These are phyloP conservation scores for Boletus eberwhitei DNA, from an alignment of 768 basidiomycete species.

Conservation along the genomic window DNA sequence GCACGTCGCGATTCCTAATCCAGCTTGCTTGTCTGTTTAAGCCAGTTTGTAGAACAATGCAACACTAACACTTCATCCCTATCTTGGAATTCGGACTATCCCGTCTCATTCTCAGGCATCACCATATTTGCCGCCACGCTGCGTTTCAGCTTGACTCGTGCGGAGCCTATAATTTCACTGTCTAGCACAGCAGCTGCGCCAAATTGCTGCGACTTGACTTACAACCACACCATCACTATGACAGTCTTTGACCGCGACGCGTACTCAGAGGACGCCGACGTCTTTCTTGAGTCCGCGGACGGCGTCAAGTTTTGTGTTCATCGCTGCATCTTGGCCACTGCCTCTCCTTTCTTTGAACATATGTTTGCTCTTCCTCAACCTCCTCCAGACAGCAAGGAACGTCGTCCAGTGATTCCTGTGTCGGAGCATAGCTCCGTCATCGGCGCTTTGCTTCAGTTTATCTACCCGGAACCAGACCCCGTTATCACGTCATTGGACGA, in stretches of 20 bases:
- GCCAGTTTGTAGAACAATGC: constrained; percentile 19
- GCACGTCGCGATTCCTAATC: constrained; percentile 12
- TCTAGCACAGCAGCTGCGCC: neutral
- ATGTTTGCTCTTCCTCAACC: constrained; percentile 68
- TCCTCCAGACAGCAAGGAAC: constrained; percentile 20
- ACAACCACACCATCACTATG: constrained; percentile 20
- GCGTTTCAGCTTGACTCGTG: constrained; percentile 5
- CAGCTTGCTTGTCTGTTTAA: constrained; percentile 14
- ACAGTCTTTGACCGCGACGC: constrained; percentile 35
- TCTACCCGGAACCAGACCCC: constrained; percentile 63
- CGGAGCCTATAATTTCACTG: constrained; percentile 20
- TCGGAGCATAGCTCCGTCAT: constrained; percentile 48
- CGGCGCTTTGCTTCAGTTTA: constrained; percentile 50
- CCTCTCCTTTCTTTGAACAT: constrained; percentile 66
- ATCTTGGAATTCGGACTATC: constrained; percentile 15
- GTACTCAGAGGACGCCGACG: constrained; percentile 48
- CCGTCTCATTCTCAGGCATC: neutral
- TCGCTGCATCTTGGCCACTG: constrained; percentile 55
- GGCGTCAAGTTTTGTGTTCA: constrained; percentile 57
- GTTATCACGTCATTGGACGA: constrained; percentile 49
- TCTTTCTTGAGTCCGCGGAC: constrained; percentile 46
- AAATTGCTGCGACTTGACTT: neutral
- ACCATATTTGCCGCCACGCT: neutral
- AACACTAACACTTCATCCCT: constrained; percentile 5
- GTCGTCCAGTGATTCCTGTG: constrained; percentile 49